phyloP scores from a whole-genome alignment of 2,329 filamentous ascomycete genomes.

The Penicillium sp. region DNA sequence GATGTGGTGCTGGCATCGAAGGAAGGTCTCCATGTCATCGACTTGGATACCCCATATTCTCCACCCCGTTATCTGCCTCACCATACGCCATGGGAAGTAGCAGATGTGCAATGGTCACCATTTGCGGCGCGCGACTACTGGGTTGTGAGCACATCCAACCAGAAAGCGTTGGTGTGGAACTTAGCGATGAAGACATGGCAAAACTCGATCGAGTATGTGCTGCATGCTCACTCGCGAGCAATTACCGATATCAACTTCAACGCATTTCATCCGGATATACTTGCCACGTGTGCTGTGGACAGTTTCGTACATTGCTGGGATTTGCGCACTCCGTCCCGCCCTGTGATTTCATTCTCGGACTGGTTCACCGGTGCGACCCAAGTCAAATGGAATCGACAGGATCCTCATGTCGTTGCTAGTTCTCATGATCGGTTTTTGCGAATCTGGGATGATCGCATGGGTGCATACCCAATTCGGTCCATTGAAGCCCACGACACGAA shows the following conservation, averaged over 20 bases:
- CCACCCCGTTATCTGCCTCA: slow-evolving; percentile 80
- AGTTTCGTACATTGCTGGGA: slow-evolving; percentile 94
- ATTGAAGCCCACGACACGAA: slow-evolving; percentile 88
- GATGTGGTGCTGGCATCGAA: slow-evolving; percentile 89
- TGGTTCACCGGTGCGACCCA: slow-evolving; percentile 93
- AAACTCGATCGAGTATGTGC: slow-evolving; percentile 80
- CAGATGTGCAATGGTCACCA: slow-evolving; percentile 95
- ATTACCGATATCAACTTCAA: slow-evolving; percentile 98
- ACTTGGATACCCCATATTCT: slow-evolving; percentile 83
- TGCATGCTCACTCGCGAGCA: slow-evolving; percentile 78
- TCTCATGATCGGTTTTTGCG: slow-evolving; percentile 83
- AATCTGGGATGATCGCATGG: slow-evolving; percentile 83
- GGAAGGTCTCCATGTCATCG: slow-evolving; percentile 84
- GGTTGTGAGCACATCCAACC: slow-evolving; percentile 91
- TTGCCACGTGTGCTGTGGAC: slow-evolving; percentile 88
- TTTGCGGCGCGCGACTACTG: slow-evolving; percentile 86
- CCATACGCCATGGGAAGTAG: slow-evolving; percentile 87
- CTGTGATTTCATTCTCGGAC: slow-evolving; percentile 78
- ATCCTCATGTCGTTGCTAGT: slow-evolving; percentile 81
- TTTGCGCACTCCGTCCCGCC: slow-evolving; percentile 66
- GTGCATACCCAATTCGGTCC: slow-evolving; percentile 71
- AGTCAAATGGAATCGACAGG: slow-evolving; percentile 88
- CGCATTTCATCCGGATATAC: slow-evolving; percentile 80
- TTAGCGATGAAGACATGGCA: slow-evolving; percentile 65
- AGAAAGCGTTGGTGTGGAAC: slow-evolving; percentile 92